Evolutionary conservation across 2,329 filamentous ascomycete species (phyloP).

Genomic region (Paracorniculantispora psalliotae): DNA sequence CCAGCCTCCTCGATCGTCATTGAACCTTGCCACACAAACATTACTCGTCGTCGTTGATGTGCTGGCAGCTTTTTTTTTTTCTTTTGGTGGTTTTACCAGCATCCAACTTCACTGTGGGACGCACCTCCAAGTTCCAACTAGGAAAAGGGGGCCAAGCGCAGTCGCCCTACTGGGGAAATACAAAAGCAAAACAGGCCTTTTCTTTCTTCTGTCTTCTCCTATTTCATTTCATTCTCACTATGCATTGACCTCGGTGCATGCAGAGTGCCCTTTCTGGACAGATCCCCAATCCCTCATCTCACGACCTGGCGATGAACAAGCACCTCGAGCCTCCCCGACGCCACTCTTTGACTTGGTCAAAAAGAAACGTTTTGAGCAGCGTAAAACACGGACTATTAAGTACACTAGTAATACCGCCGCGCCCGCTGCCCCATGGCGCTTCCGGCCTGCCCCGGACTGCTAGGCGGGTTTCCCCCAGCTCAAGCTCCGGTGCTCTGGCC

Average conservation of each 20-base stretch:
- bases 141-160: constrained; percentile 1
- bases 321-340: neutral
- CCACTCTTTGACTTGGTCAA: neutral
- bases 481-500: neutral
- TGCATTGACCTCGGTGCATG: neutral
- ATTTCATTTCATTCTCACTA: neutral
- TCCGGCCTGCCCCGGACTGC: constrained; percentile 3
- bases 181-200: neutral
- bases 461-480: neutral
- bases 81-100: constrained; percentile 4
- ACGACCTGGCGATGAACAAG: neutral
- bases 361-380: neutral
- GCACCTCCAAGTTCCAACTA: neutral
- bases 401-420: neutral
- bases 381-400: neutral
- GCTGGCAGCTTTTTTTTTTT: constrained; percentile 4
- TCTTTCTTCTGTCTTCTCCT: neutral
- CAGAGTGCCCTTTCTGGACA: neutral
- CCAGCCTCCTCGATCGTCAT: neutral
- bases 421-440: neutral
- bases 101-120: neutral
- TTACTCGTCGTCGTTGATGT: neutral
- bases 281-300: neutral
- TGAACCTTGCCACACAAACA: neutral
- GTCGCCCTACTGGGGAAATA: neutral